Percentiles rank a stretch among this genome's conserved stretches.
Evolutionary conservation across 768 basidiomycete species (phyloP).

Genomic region (Leccinum aurantiacum): DNA sequence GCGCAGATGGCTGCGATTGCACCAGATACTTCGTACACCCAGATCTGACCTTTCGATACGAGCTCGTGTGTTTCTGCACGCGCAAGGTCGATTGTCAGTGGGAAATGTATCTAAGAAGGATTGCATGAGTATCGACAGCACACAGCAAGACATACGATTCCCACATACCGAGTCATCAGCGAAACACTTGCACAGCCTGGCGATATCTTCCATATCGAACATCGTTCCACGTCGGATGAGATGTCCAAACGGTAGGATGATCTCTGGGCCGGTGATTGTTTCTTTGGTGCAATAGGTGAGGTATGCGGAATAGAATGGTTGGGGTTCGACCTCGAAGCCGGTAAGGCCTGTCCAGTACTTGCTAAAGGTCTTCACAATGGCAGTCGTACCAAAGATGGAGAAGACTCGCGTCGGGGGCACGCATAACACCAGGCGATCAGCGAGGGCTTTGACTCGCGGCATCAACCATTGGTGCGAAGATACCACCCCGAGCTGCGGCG

Average conservation of each 20-base stretch:
- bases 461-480: constrained; percentile 31
- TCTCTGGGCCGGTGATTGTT: constrained; percentile 34
- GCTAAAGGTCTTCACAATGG: constrained; percentile 43
- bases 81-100: constrained; percentile 39
- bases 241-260: constrained; percentile 34
- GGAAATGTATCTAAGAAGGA: constrained; percentile 44
- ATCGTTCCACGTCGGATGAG: constrained; percentile 38
- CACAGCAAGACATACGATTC: background rate
- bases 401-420: constrained; percentile 48
- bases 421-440: constrained; percentile 36
- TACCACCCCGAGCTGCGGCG: constrained; percentile 29
- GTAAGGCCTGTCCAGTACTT: constrained; percentile 45
- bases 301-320: constrained; percentile 53
- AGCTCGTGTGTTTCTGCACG: constrained; percentile 46
- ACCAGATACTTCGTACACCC: constrained; percentile 48
- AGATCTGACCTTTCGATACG: constrained; percentile 48
- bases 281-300: constrained; percentile 44
- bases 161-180: constrained; percentile 50
- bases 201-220: constrained; percentile 41
- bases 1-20: constrained; percentile 53
- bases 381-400: constrained; percentile 48
- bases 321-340: constrained; percentile 35
- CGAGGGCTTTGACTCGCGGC: constrained; percentile 38
- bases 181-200: constrained; percentile 50
- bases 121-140: constrained; percentile 4